phyloP scores from a whole-genome alignment of 2,329 filamentous ascomycete genomes.

The Didymella segeticola region DNA sequence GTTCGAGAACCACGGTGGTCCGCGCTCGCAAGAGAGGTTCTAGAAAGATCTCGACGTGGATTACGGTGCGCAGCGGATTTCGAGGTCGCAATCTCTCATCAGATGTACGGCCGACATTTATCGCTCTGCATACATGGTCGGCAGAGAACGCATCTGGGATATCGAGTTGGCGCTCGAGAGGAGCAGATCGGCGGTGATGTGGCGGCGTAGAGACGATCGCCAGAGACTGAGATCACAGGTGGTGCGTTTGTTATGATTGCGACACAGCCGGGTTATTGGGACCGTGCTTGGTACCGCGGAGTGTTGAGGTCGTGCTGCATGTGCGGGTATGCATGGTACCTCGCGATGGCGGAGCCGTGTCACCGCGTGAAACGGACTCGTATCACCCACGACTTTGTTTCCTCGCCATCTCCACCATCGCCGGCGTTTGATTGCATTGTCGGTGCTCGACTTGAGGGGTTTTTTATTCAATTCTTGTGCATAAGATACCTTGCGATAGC shows the following conservation, averaged over 20 bases:
- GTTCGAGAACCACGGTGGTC: slow-evolving; percentile 72
- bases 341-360: not conserved
- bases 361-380: slow-evolving; percentile 7
- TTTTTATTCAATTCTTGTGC: slow-evolving; percentile 7
- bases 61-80: not conserved
- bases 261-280: not conserved
- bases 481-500: slow-evolving; percentile 11
- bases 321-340: slow-evolving; percentile 3
- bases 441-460: not conserved
- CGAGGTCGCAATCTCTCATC: slow-evolving; percentile 5
- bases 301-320: slow-evolving; percentile 11
- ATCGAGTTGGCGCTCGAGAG: slow-evolving; percentile 7
- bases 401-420: not conserved
- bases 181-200: not conserved
- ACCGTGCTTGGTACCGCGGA: not conserved
- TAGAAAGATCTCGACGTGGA: slow-evolving; percentile 32
- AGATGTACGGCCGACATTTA: not conserved
- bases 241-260: not conserved
- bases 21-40: slow-evolving; percentile 41
- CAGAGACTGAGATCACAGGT: not conserved
- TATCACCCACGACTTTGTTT: not conserved
- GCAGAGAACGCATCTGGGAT: slow-evolving; percentile 11
- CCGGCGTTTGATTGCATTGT: not conserved
- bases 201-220: not conserved
- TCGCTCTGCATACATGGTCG: not conserved